Percentiles rank a stretch among this genome's conserved stretches.
Conservation (phyloP, 306 rosid species). For the Purshia tridentata region DNA sequence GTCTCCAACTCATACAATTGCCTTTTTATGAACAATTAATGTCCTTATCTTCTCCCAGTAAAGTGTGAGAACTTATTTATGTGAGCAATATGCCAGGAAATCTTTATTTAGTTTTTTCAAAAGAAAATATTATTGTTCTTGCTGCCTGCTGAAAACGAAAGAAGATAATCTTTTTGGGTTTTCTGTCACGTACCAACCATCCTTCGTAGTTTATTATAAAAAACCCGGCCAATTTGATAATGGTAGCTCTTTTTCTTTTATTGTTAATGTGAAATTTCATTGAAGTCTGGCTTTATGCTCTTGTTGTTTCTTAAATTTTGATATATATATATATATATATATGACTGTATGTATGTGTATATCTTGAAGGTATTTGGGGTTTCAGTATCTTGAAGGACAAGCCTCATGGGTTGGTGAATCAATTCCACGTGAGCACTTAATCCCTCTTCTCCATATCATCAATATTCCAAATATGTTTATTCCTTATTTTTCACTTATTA, state of each 20-base stretch:
- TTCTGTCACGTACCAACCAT: background rate
- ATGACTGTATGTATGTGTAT: background rate
- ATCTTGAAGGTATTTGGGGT: slow-evolving; percentile 74
- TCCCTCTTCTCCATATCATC: slow-evolving; percentile 7
- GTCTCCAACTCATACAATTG: slow-evolving; percentile 17
- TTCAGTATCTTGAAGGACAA: slow-evolving; percentile 65
- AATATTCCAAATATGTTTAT: background rate
- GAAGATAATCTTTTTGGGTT: background rate
- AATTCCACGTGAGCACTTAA: slow-evolving; percentile 48
- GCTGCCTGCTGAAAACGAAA: background rate
- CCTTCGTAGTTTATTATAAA: background rate
- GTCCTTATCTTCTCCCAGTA: slow-evolving; percentile 7
- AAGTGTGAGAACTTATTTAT: background rate
- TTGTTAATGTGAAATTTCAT: slow-evolving; percentile 5
- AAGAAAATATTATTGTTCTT: background rate
- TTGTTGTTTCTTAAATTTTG: slow-evolving; percentile 11
- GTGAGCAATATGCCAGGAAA: background rate
- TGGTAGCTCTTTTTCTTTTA: background rate
- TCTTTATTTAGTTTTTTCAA: background rate
- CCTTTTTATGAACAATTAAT: background rate
- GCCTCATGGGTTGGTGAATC: slow-evolving; percentile 45
- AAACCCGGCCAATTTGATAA: background rate
- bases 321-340: too few species aligned
- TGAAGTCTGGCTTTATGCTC: slow-evolving; percentile 18
- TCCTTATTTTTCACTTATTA: background rate